Base-by-base conservation (phyloP, 2,329 filamentous ascomycete genomes). In the Calonectria pteridis region DNA sequence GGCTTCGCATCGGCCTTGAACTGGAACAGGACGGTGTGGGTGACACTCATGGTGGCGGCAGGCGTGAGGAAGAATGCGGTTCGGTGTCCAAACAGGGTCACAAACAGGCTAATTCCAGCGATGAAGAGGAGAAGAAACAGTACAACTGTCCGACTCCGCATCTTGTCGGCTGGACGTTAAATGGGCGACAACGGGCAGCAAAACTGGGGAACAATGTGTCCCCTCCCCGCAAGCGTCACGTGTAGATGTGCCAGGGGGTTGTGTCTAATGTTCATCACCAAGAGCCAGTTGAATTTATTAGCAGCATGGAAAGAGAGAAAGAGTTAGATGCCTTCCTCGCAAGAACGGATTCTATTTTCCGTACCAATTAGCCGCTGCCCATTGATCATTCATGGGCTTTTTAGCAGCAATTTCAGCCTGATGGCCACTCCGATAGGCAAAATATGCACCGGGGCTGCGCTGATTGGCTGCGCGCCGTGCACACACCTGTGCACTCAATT, bases 1-100 rank as follows among this genome's bases (percentile, higher is more conserved):
- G 86, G 77, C 1, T 85, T 84, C 2, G 86, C 82, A 0, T 85
- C 84, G 0, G 89, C 82, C 79, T 92, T 92, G 86, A 93, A 93
- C 74, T 91, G 87, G 78, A 94, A 93, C 31, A 94, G 85, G 4
- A 94, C 92, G 65, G 94, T 88, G 81, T 94, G 93, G n/a, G 90
- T 86, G 77, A 94, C 65, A 23, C n/a, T 65, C 76, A 77, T 77
- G 51, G 43, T 28, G 67, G 64, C 20, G 23, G 50, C 29, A 37
- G 53, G 53, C 4, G 68, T 37, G 43, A 67, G 63, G 23, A 26
- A 59, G 20, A n/a, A 69, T 29, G 66, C 51, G 51, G n/a, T 18
- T 55, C n/a, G 33, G 23, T 31, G n/a, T 14, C 55, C 29, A 37
- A 26, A 23, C 26, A 31, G 6, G 4, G 28, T 53, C 6, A 18